Evolutionary conservation across 2,329 filamentous ascomycete genomes (phyloP).

Genomic region (Shiraia sp.): DNA sequence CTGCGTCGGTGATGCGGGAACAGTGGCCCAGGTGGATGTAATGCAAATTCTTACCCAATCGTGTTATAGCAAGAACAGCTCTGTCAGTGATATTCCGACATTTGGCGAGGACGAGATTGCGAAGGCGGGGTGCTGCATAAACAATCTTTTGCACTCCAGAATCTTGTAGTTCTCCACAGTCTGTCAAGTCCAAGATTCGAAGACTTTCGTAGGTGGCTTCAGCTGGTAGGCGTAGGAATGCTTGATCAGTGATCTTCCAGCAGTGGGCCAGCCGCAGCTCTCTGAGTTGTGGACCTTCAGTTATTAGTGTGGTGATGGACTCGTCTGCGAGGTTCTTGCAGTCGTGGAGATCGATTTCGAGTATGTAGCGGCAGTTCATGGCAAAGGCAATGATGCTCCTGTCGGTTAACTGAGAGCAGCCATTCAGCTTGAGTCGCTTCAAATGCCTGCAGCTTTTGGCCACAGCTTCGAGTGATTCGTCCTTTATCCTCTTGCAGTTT

Average conservation of each 20-base stretch:
- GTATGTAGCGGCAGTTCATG: slow-evolving; percentile 83
- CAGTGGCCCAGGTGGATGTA: slow-evolving; percentile 97
- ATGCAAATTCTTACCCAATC: slow-evolving; percentile 91
- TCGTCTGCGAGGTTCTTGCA: slow-evolving; percentile 80
- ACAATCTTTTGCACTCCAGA: slow-evolving; percentile 88
- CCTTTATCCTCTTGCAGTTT: slow-evolving; percentile 79
- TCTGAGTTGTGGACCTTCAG: slow-evolving; percentile 78
- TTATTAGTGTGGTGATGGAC: slow-evolving; percentile 79
- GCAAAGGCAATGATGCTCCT: slow-evolving; percentile 83
- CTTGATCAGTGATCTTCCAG: slow-evolving; percentile 80
- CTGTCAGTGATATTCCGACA: slow-evolving; percentile 90
- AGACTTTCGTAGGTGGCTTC: slow-evolving; percentile 79
- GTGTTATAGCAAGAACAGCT: slow-evolving; percentile 83
- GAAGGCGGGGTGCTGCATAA: slow-evolving; percentile 78
- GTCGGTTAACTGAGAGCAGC: slow-evolving; percentile 83
- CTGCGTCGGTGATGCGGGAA: slow-evolving; percentile 84
- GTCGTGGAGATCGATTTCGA: slow-evolving; percentile 93
- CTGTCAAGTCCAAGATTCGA: slow-evolving; percentile 90
- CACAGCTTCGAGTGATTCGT: slow-evolving; percentile 79
- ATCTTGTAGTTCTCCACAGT: slow-evolving; percentile 82
- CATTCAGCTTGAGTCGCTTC: slow-evolving; percentile 94
- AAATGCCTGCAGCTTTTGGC: slow-evolving; percentile 83
- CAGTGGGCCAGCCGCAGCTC: slow-evolving; percentile 89
- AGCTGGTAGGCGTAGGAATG: slow-evolving; percentile 77
- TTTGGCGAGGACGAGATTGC: slow-evolving; percentile 93